Percentiles rank a stretch among this genome's conserved stretches.
phyloP scores from a whole-genome alignment of 1,139 yeast species.

The Magnusiomyces tetraspermus region DNA sequence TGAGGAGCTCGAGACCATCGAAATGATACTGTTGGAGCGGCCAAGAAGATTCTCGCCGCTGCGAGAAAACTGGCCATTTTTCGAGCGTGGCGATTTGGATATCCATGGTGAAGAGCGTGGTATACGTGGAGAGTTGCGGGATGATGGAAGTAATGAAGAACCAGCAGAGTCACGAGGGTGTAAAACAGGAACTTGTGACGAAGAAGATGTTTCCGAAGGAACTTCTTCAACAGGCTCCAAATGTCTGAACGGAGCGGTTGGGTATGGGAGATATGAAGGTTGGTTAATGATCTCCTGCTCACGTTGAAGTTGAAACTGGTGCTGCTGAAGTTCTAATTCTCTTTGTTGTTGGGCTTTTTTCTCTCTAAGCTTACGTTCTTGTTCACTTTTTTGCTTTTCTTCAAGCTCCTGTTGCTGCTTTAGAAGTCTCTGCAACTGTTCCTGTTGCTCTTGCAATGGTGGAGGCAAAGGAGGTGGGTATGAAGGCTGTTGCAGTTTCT shows the following conservation, averaged over 20 bases:
- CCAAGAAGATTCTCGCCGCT: background rate
- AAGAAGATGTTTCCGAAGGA: background rate
- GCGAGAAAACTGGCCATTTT: background rate
- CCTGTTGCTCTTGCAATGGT: background rate
- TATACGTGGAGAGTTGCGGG: background rate
- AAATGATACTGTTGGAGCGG: background rate
- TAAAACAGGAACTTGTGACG: background rate
- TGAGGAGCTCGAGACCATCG: background rate
- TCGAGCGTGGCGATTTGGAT: background rate
- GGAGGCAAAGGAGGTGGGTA: conserved; percentile 2
- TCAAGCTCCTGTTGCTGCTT: background rate
- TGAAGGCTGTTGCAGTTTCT: background rate
- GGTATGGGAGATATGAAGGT: background rate
- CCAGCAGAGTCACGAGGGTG: background rate
- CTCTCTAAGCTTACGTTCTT: background rate
- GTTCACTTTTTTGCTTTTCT: background rate
- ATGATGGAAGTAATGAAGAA: background rate
- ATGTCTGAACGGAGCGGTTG: background rate
- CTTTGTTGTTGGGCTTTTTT: conserved; percentile 14
- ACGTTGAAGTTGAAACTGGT: conserved; percentile 15
- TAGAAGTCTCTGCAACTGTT: background rate
- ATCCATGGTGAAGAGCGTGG: background rate
- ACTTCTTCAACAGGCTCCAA: conserved; percentile 5
- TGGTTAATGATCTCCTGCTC: background rate
- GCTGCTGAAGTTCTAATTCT: conserved; percentile 18